These are phyloP conservation scores for Solanum clarkiae DNA, from an alignment of 257 asterid genomes.

Conservation along the genomic window DNA sequence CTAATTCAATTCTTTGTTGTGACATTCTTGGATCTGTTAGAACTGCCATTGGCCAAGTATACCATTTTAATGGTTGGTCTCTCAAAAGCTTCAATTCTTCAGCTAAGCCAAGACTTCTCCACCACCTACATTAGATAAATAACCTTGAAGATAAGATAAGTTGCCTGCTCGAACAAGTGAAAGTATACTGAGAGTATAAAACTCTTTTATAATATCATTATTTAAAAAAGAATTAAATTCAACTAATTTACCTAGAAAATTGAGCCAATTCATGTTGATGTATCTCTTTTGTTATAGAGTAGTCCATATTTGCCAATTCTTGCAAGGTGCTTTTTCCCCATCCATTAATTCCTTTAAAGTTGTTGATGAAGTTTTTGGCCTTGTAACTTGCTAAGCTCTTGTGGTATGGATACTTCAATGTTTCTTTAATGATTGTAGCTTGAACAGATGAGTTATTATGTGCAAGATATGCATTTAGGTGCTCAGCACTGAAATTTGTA, in stretches of 20 bases:
- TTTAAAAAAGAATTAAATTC: background rate
- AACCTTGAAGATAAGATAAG: background rate
- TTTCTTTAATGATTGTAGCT: background rate
- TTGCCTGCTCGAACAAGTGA: background rate
- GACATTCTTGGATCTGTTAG: slow-evolving; percentile 6
- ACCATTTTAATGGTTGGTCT: slow-evolving; percentile 30
- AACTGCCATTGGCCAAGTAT: slow-evolving; percentile 19
- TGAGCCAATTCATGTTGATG: slow-evolving; percentile 19
- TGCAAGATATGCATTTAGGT: background rate
- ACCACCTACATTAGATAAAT: slow-evolving; percentile 23
- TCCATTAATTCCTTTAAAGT: background rate
- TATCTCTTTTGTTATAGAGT: background rate
- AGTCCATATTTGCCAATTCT: slow-evolving; percentile 21
- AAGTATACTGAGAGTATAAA: background rate
- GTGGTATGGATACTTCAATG: slow-evolving; percentile 29
- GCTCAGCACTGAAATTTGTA: slow-evolving; percentile 10
- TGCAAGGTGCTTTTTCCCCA: slow-evolving; percentile 15
- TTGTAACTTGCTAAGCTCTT: slow-evolving; percentile 18
- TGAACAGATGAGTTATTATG: background rate
- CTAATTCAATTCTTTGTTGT: slow-evolving; percentile 13
- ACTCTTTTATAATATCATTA: background rate
- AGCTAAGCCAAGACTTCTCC: slow-evolving; percentile 21
- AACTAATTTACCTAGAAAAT: slow-evolving; percentile 17
- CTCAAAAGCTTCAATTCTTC: slow-evolving; percentile 19
- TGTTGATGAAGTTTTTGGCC: background rate